Conservation (phyloP, 2,329 filamentous ascomycete species). For the Aspergillus phoenicis region DNA sequence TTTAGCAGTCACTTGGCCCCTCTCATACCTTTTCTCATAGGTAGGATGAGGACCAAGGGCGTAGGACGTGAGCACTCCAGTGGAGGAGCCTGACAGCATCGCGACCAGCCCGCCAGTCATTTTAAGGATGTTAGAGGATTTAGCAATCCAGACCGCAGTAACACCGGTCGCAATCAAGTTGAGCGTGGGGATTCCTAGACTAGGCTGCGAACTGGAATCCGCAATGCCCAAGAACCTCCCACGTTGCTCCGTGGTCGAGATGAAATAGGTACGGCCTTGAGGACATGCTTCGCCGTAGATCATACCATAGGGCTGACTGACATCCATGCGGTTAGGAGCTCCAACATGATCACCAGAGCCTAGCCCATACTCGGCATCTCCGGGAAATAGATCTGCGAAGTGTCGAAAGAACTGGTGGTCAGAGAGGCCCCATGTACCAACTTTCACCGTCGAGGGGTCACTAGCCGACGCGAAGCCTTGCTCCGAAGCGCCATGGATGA, state of each 20-base stretch:
- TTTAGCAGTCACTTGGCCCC: slow-evolving; percentile 79
- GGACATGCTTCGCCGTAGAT: slow-evolving; percentile 84
- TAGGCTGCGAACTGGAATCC: slow-evolving; percentile 61
- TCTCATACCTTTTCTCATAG: slow-evolving; percentile 64
- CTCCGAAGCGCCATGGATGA: slow-evolving; percentile 82
- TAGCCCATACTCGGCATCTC: slow-evolving; percentile 73
- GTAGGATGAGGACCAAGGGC: slow-evolving; percentile 66
- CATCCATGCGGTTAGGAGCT: slow-evolving; percentile 83
- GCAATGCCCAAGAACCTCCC: slow-evolving; percentile 72
- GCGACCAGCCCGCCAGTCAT: slow-evolving; percentile 77
- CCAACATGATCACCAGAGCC: slow-evolving; percentile 75
- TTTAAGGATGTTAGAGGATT: slow-evolving; percentile 70
- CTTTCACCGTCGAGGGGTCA: slow-evolving; percentile 73
- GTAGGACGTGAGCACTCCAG: slow-evolving; percentile 81
- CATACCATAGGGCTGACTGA: slow-evolving; percentile 82
- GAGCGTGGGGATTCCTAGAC: slow-evolving; percentile 75
- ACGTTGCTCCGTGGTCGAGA: slow-evolving; percentile 71
- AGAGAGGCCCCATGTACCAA: slow-evolving; percentile 79
- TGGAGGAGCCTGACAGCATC: slow-evolving; percentile 79
- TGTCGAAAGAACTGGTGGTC: slow-evolving; percentile 76
- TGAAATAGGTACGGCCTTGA: slow-evolving; percentile 78
- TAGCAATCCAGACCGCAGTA: slow-evolving; percentile 86
- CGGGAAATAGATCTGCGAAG: slow-evolving; percentile 74
- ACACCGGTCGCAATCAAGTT: slow-evolving; percentile 70
- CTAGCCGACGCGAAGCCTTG: slow-evolving; percentile 77